These are phyloP conservation scores for Diplocarpon mali DNA, from an alignment of 2,329 filamentous ascomycete genomes.

Conservation along the genomic window DNA sequence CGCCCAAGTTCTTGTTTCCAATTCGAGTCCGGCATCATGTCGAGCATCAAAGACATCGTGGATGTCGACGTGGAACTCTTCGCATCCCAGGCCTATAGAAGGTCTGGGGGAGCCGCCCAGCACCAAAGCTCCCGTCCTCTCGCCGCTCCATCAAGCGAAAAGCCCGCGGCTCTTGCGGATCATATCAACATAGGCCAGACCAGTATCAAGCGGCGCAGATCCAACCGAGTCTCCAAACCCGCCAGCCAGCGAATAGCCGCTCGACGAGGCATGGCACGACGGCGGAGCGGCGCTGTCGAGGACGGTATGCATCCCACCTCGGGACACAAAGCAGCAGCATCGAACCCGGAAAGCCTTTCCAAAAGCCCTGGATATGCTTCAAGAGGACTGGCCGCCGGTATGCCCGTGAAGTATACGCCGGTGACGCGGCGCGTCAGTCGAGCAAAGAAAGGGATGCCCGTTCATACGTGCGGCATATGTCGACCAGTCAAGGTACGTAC, in stretches of 20 bases:
- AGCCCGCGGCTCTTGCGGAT: constrained; percentile 16
- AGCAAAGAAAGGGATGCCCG: constrained; percentile 28
- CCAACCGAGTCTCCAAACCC: constrained; percentile 20
- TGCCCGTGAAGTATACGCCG: constrained; percentile 28
- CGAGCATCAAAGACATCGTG: constrained; percentile 29
- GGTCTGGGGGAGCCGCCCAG: constrained; percentile 23
- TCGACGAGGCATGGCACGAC: constrained; percentile 12
- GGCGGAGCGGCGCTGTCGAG: constrained; percentile 19
- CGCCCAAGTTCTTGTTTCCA: constrained; percentile 19
- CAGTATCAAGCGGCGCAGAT: constrained; percentile 21
- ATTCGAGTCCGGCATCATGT: constrained; percentile 24
- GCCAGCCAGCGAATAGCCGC: constrained; percentile 11
- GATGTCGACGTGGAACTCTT: constrained; percentile 29
- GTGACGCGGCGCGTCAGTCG: constrained; percentile 27
- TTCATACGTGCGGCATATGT: constrained; percentile 27
- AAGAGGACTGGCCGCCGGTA: constrained; percentile 17
- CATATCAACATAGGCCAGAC: constrained; percentile 17
- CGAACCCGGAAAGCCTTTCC: constrained; percentile 17
- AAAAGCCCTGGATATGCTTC: constrained; percentile 20
- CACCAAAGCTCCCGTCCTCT: constrained; percentile 20
- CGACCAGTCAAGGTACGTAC: constrained; percentile 22
- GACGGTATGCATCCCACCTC: constrained; percentile 22
- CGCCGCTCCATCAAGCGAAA: constrained; percentile 16
- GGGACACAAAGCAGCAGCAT: constrained; percentile 15
- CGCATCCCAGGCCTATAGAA: constrained; percentile 27